Evolutionary conservation across 371 early-diverging fungal genomes (phyloP), one percentile per base, ranked within the genome.

Genomic region (Lichtheimia corymbifera): DNA sequence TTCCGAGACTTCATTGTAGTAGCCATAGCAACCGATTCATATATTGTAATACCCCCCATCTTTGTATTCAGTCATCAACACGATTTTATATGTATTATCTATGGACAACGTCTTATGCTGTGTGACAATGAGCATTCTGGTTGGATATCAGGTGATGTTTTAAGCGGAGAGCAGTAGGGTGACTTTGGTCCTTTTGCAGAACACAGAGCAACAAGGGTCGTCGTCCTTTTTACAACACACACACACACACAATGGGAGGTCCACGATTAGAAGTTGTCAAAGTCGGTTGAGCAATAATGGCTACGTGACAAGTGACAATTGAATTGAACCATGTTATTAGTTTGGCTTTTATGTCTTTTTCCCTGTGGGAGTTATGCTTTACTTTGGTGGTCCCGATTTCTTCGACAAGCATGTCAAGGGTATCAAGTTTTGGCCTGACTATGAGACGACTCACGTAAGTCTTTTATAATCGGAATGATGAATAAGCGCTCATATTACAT

Each of bases 281-380:
- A 67, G 82, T 81, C 74, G 53, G 35, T 12, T 7, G 14, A 52
- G 17, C 7, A 42, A 4, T 6, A 27, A 1, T 52, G 20, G 7
- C 6, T 20, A 53, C 2, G 4, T 20, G 13, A 40, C 27, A 17
- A 42, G 25, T 15, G 11, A 15, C 12, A 24, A 28, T 24, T 27
- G n/a, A 25, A 45, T 42, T 20, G 20, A 15, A 5, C 2, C 7
- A 1, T n/a, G n/a, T 24, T 47, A 18, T 22, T 61, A 82, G 83
- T 83, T 83, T 72, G 83, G 83, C 22, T 61, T 83, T 15, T 83
- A 83, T 71, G 78, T 83, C 3, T 80, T 83, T 41, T 83, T 78
- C 56, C 83, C 83, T 27, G 75, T 83, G 24, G 80, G 76, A 6
- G 64, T 71, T 35, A 83, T 83, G 83, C 63, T 78, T 15, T 83